phyloP scores from a whole-genome alignment of 176 grass and related monocot species.

The Triticum turgidum region DNA sequence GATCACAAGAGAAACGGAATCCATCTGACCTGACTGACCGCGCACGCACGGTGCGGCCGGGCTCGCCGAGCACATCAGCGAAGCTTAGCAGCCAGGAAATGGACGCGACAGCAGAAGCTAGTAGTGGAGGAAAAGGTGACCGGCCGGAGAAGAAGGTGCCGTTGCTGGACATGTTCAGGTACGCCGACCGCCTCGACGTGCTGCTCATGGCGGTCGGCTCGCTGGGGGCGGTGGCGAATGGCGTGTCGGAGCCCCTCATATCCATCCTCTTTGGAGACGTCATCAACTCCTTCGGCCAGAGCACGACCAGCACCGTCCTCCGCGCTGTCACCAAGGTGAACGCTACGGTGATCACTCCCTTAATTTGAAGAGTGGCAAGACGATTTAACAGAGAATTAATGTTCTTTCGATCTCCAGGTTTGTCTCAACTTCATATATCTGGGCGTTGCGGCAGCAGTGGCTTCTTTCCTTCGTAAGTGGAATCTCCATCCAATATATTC shows the following conservation, averaged over 20 bases:
- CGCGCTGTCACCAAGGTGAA: constrained; percentile 45
- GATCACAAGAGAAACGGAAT: no score
- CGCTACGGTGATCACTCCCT: background rate
- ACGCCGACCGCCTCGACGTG: constrained; percentile 39
- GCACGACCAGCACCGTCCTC: constrained; percentile 17
- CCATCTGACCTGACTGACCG: no score
- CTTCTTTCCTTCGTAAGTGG: constrained; percentile 68
- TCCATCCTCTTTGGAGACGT: constrained; percentile 43
- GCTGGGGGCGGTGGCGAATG: constrained; percentile 49
- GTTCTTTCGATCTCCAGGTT: constrained; percentile 28
- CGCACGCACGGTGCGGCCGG: no score
- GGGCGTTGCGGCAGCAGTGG: constrained; percentile 48
- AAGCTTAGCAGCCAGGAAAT: constrained; percentile 1
- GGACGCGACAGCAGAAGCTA: background rate
- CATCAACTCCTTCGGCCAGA: constrained; percentile 51
- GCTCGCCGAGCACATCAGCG: background rate
- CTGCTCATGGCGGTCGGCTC: constrained; percentile 48
- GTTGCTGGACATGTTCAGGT: constrained; percentile 44
- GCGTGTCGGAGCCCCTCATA: constrained; percentile 50
- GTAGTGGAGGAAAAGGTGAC: background rate
- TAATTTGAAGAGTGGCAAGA: background rate
- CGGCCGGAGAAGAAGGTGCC: background rate
- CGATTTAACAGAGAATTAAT: background rate
- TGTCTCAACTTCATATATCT: constrained; percentile 62
- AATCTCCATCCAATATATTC: background rate